Evolutionary conservation across 495 filamentous ascomycete species (phyloP).

Genomic region (Trichoderma parareesei): DNA sequence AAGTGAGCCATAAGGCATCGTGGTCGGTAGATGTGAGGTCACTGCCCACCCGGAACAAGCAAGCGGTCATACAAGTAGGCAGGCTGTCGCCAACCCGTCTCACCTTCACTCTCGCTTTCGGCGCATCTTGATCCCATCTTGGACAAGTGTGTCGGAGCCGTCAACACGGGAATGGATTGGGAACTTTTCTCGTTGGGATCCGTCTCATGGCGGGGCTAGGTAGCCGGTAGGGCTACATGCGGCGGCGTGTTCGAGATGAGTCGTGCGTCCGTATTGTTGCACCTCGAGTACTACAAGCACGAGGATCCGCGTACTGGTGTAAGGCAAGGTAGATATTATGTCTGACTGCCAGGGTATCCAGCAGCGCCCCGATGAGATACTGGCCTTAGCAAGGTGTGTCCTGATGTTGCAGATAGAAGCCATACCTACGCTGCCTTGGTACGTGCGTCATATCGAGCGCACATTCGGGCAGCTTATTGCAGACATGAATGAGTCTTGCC

Average conservation of each 20-base stretch:
- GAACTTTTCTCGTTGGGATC: neutral
- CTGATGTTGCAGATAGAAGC: too few relatives aligned
- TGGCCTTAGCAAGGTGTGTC: neutral
- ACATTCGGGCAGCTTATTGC: neutral
- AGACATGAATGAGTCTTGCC: neutral
- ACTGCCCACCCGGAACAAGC: neutral
- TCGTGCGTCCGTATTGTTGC: neutral
- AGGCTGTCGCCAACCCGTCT: neutral
- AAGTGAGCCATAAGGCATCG: neutral
- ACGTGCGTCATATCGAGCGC: neutral
- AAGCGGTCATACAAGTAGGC: too few relatives aligned
- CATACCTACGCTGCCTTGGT: neutral
- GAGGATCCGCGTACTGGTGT: neutral
- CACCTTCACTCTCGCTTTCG: neutral
- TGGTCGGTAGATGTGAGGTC: neutral
- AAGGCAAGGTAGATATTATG: neutral
- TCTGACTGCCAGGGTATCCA: neutral
- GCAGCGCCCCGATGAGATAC: neutral
- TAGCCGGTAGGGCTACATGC: conserved; percentile 6
- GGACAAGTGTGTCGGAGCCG: neutral
- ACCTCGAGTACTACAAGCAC: too few relatives aligned
- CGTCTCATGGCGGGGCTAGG: neutral
- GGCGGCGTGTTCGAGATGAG: neutral
- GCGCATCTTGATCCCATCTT: conserved; percentile 1
- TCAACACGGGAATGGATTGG: neutral